Evolutionary conservation across 371 early-diverging fungal species (phyloP), one percentile per base, ranked within the genome.

Genomic region (Capniomyces stellatus): DNA sequence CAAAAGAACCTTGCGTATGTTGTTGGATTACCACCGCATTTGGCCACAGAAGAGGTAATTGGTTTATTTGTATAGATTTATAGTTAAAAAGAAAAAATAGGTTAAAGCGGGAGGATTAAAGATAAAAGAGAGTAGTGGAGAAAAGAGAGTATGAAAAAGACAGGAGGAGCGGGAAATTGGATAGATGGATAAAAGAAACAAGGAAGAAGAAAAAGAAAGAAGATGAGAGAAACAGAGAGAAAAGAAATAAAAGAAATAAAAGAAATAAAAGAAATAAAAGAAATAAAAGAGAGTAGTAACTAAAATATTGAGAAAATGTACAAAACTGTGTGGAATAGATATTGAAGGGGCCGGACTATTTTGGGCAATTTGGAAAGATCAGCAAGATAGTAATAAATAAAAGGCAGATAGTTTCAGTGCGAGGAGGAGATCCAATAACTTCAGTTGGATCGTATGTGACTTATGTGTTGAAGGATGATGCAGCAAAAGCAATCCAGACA

Each of bases 341-440:
- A 8, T 67, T 96, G 52, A 75, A 85, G 50, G 78, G 79, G 30
- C 68, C 72, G 31, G 92, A 94, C 53, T 93, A 87, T 66, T 94
- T 96, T 79, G 97, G 97, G 10, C 93, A 96, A 64, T 96, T 84
- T 70, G 97, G 97, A 40, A 89, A 87, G 54, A 91, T 96, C 49
- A 71, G 81, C 39, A 87, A 89, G 62, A 78, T 92, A n/a, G 89
- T 92, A 23, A 77, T 75, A 35, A 75, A 79, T 28, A 77, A 78
- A 28, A 29, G 61, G 28, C 67, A 67, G 23, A 56, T 59, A 18
- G 58, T 61, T 19, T 31, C 53, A 18, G 35, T 15, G 35, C 49
- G 49, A 15, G 30, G 41, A 18, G 53, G 53, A 18, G 43, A 52
- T 23, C 46, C 43, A 35, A 27, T 48, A 43, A 54, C 67, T 10